These are phyloP conservation scores for Cystobasidium slooffiae DNA, from an alignment of 1,284 basidiomycete genomes.

Conservation along the genomic window DNA sequence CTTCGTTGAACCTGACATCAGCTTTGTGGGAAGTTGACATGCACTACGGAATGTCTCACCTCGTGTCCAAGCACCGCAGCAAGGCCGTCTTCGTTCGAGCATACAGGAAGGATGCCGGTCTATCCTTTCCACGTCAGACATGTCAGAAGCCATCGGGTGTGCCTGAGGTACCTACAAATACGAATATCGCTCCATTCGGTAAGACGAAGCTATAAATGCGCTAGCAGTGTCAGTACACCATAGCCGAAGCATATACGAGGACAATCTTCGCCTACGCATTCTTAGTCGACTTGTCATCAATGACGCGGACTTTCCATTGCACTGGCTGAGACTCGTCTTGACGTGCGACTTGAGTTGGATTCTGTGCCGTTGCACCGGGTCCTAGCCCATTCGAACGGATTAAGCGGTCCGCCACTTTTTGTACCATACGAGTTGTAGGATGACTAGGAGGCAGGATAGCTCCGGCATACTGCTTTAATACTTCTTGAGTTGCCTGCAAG, in stretches of 20 bases:
- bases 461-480: constrained; percentile 65
- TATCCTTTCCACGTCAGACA: constrained; percentile 51
- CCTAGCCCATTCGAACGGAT: constrained; percentile 67
- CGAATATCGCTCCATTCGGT: constrained; percentile 72
- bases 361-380: constrained; percentile 8
- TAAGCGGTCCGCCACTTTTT: constrained; percentile 72
- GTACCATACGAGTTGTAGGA: constrained; percentile 69
- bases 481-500: constrained; percentile 61
- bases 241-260: neutral
- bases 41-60: constrained; percentile 55
- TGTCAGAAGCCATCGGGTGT: constrained; percentile 1
- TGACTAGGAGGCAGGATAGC: constrained; percentile 72
- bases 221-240: constrained; percentile 1
- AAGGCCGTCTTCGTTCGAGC: constrained; percentile 75
- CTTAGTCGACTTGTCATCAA: constrained; percentile 71
- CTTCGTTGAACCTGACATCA: constrained; percentile 65
- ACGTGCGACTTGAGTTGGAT: constrained; percentile 4
- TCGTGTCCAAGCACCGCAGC: constrained; percentile 87
- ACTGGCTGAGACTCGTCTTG: constrained; percentile 19
- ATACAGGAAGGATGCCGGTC: constrained; percentile 77
- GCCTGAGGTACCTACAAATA: constrained; percentile 64
- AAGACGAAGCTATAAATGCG: constrained; percentile 39
- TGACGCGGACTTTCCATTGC: constrained; percentile 76
- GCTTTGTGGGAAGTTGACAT: neutral
- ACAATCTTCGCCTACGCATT: constrained; percentile 73